Conservation (phyloP, 2,329 filamentous ascomycete species). For the Amauroascus verrucosus region DNA sequence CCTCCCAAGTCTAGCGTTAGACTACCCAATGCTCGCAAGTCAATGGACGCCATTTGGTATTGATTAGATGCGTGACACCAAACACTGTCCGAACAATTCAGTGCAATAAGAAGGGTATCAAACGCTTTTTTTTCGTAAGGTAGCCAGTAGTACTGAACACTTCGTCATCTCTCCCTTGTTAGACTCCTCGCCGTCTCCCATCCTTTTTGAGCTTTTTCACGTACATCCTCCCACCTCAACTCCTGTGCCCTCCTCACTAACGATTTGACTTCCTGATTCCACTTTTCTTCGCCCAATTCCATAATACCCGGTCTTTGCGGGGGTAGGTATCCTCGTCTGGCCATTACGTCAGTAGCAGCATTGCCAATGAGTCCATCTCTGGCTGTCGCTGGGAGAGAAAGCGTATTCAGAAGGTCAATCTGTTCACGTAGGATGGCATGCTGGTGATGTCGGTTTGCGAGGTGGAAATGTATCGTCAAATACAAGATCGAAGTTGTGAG, state of each 20-base stretch:
- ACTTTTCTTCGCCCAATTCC: conserved; percentile 63
- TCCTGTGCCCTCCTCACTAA: conserved; percentile 56
- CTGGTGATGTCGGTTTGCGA: conserved; percentile 51
- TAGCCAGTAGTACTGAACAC: not conserved
- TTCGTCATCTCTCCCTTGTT: conserved; percentile 3
- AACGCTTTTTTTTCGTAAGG: not conserved
- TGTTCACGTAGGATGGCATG: conserved; percentile 37
- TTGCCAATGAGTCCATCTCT: not conserved
- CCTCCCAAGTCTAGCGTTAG: not conserved
- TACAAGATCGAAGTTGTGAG: conserved; percentile 65
- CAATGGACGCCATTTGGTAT: no score
- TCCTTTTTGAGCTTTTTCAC: conserved; percentile 25
- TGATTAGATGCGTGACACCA: not conserved
- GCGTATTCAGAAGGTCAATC: conserved; percentile 32
- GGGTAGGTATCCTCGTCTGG: conserved; percentile 16
- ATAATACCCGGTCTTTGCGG: conserved; percentile 33
- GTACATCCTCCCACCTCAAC: conserved; percentile 54
- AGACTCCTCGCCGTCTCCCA: conserved; percentile 5
- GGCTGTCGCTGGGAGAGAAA: conserved; percentile 22
- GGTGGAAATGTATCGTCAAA: conserved; percentile 59
- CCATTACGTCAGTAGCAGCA: conserved; percentile 13
- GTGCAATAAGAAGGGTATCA: not conserved
- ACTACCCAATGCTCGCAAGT: no score
- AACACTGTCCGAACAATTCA: not conserved
- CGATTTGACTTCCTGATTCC: conserved; percentile 63